Evolutionary conservation across 176 grass and related monocot species (phyloP), one percentile per base, ranked within the genome.

Genomic region (Eleusine coracana): DNA sequence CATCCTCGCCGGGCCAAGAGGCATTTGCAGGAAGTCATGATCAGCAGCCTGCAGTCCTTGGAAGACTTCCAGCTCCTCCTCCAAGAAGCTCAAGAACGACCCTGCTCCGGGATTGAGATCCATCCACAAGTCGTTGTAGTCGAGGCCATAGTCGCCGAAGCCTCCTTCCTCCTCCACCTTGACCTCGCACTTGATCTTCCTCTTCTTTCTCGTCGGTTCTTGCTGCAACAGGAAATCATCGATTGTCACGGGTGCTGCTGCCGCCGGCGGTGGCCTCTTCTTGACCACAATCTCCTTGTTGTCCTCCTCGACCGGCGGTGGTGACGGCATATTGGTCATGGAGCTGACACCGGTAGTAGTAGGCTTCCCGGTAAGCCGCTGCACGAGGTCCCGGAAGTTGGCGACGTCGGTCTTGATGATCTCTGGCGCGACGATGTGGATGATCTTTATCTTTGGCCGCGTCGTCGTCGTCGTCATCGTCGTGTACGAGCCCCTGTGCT

Each of bases 371-470:
- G 95, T 97, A 66, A 97, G 95, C 39, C 87, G 88, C 86, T 94
- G 92, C 81, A 97, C 95, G 39, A 97, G 92, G 49, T 84, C 88
- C 23, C 90, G 92, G 84, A 97, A 97, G 84, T 89, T 92, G 5
- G 85, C 87, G 78, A 86, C 86, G 61, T 97, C 95, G 59, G 86
- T 94, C 80, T 97, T 84, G 86, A 97, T 97, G 83, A 97, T 89
- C 92, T 97, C 90, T 20, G 95, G 95, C 38, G 92, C 81, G 0
- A 93, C 68, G 59, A 97, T 88, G 84, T 94, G 95, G 72, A 97
- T 75, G 59, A 97, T 89, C 74, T 46, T 84, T 76, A 97, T 94
- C 88, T 86, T 89, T 15, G 91, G 89, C 71, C 84, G 89, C 68
- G 41, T 34, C 64, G 74, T 68, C 21, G 89, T 50, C 38, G 44